Conservation (phyloP, 495 filamentous ascomycete genomes). For the Delitschia confertaspora region DNA sequence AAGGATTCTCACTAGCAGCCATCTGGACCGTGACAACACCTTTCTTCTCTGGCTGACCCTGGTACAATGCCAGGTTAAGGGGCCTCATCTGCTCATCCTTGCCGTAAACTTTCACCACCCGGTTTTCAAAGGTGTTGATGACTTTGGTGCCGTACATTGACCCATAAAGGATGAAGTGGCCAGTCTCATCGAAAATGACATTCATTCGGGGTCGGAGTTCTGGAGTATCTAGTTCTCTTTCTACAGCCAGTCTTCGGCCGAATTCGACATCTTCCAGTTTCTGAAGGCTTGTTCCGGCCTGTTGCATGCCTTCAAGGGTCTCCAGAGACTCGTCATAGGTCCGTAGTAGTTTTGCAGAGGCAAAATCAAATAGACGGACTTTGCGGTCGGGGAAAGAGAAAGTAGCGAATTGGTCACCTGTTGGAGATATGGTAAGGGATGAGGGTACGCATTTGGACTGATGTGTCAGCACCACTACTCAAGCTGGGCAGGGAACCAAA, state of each 20-base stretch:
- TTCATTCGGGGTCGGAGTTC: conserved; percentile 64
- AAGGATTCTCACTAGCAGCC: conserved; percentile 87
- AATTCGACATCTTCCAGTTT: conserved; percentile 86
- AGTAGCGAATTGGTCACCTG: conserved; percentile 74
- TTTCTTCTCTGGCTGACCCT: conserved; percentile 89
- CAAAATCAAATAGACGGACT: conserved; percentile 86
- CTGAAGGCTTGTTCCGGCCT: conserved; percentile 70
- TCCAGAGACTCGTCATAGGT: conserved; percentile 89
- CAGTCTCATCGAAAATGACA: conserved; percentile 90
- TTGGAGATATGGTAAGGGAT: conserved; percentile 78
- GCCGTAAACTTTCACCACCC: conserved; percentile 77
- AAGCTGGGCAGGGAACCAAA: too few species aligned
- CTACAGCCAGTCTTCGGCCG: conserved; percentile 75
- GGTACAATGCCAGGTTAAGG: conserved; percentile 79
- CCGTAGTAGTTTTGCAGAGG: conserved; percentile 74
- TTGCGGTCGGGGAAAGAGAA: conserved; percentile 91
- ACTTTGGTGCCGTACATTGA: conserved; percentile 87
- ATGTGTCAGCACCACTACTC: too few species aligned
- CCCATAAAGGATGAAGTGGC: conserved; percentile 89
- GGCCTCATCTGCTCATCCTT: conserved; percentile 81
- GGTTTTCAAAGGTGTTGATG: conserved; percentile 88
- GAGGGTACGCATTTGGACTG: conserved; percentile 75
- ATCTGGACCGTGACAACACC: conserved; percentile 90
- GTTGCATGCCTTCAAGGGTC: conserved; percentile 86
- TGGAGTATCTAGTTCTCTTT: conserved; percentile 71